These are phyloP conservation scores for Quercus lobata DNA, from an alignment of 331 rosid species.

Conservation along the genomic window DNA sequence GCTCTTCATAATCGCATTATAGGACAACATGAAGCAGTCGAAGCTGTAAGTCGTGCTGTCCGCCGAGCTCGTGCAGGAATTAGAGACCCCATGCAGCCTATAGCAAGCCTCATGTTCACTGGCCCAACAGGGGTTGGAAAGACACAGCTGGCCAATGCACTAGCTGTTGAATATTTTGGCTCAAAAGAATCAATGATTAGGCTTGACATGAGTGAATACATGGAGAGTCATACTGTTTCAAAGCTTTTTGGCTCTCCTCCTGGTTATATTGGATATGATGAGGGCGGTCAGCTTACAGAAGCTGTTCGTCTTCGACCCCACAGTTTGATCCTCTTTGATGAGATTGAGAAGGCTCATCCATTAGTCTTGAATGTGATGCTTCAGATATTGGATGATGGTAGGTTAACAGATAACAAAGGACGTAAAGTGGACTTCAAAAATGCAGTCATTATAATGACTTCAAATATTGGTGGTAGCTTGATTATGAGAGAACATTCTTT, in stretches of 20 bases:
- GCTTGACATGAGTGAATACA: conserved; percentile 35
- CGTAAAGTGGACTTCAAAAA: conserved; percentile 4
- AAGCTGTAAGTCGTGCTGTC: conserved; percentile 23
- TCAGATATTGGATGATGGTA: conserved; percentile 14
- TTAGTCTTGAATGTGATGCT: not conserved
- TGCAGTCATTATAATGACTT: conserved; percentile 1
- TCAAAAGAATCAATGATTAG: conserved; percentile 26
- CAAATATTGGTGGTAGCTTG: not conserved
- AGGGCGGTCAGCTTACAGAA: not conserved
- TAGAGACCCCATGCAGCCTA: conserved; percentile 24
- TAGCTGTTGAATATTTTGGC: conserved; percentile 26
- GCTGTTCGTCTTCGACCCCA: not conserved
- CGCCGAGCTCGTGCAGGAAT: conserved; percentile 26
- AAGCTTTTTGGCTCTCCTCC: conserved; percentile 38
- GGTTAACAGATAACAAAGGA: conserved; percentile 2
- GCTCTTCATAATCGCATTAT: conserved; percentile 17
- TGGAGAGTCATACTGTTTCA: conserved; percentile 24
- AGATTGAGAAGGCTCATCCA: conserved; percentile 21
- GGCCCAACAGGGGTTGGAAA: conserved; percentile 42
- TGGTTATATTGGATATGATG: conserved; percentile 6
- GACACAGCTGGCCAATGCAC: conserved; percentile 24
- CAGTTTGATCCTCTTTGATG: conserved; percentile 5
- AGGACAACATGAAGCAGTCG: conserved; percentile 32
- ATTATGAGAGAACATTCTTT: not conserved
- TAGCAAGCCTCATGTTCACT: conserved; percentile 28